These are phyloP conservation scores for Penicillium sp. DNA, from an alignment of 2,329 filamentous ascomycete genomes.

Conservation along the genomic window DNA sequence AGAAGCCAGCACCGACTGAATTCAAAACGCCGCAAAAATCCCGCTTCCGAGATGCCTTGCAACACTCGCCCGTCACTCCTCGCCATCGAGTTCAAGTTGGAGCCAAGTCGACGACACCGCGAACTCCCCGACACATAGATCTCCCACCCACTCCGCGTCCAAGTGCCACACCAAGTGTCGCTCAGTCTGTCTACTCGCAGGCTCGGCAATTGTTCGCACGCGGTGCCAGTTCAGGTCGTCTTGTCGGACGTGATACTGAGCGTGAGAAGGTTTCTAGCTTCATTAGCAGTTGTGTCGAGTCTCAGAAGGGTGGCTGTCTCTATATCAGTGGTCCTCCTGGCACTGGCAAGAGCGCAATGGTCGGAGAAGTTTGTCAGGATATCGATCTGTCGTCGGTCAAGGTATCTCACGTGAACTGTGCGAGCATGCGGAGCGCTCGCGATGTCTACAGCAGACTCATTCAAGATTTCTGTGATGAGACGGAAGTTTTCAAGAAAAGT, in stretches of 20 bases:
- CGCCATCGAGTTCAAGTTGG: conserved; percentile 80
- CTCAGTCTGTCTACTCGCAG: conserved; percentile 80
- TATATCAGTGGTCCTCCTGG: conserved; percentile 96
- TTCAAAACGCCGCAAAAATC: conserved; percentile 58
- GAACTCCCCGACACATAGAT: conserved; percentile 61
- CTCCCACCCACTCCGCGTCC: conserved; percentile 56
- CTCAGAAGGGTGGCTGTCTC: conserved; percentile 74
- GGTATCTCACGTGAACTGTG: conserved; percentile 89
- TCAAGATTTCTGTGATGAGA: conserved; percentile 67
- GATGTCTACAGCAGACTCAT: conserved; percentile 83
- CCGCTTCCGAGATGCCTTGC: conserved; percentile 74
- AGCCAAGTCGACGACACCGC: conserved; percentile 74
- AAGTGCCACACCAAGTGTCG: conserved; percentile 66
- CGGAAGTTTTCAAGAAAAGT: conserved; percentile 66
- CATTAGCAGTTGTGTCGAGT: conserved; percentile 65
- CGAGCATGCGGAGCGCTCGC: conserved; percentile 87
- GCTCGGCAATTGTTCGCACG: conserved; percentile 87
- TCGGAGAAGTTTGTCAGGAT: conserved; percentile 74
- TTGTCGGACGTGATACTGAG: conserved; percentile 77
- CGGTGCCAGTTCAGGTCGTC: conserved; percentile 71
- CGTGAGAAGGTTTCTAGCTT: conserved; percentile 70
- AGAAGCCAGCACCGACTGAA: conserved; percentile 36
- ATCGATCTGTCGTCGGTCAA: conserved; percentile 61
- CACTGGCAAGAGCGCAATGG: conserved; percentile 94
- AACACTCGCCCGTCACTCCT: conserved; percentile 74